Percentiles rank a stretch among this genome's conserved stretches.
phyloP scores from a whole-genome alignment of 2,329 filamentous ascomycete genomes.

The Aureobasidium lini region DNA sequence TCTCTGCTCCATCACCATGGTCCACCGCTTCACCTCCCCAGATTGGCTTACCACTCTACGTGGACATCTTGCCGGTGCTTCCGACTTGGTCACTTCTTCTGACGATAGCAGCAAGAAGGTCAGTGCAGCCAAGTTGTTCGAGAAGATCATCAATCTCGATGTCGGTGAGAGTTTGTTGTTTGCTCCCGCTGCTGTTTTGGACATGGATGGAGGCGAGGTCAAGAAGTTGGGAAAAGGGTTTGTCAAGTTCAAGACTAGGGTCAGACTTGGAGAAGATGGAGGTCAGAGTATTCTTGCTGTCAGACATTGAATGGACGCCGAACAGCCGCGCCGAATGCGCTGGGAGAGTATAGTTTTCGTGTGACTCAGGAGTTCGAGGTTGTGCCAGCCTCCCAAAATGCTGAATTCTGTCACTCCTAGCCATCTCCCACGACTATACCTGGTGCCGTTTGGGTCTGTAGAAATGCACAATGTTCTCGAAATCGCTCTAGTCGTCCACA shows the following conservation, averaged over 20 bases:
- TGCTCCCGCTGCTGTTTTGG: constrained; percentile 23
- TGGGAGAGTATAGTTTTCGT: too few relatives aligned
- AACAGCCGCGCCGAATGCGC: too few relatives aligned
- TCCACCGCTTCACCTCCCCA: constrained; percentile 64
- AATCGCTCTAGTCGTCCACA: too few relatives aligned
- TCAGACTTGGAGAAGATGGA: constrained; percentile 22
- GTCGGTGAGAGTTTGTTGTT: constrained; percentile 29
- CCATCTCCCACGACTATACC: too few relatives aligned
- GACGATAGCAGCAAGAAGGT: neutral
- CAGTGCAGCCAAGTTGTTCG: constrained; percentile 21
- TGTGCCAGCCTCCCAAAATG: too few relatives aligned
- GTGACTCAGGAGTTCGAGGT: too few relatives aligned
- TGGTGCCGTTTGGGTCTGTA: too few relatives aligned
- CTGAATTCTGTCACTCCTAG: too few relatives aligned
- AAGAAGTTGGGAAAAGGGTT: constrained; percentile 20
- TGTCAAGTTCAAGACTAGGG: constrained; percentile 24
- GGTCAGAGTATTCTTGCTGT: constrained; percentile 24
- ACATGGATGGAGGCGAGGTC: constrained; percentile 16
- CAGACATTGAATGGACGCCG: neutral
- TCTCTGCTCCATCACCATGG: constrained; percentile 62
- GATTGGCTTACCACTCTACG: constrained; percentile 49
- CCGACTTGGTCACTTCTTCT: constrained; percentile 11
- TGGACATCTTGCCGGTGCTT: constrained; percentile 41
- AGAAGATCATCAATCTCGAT: constrained; percentile 23
- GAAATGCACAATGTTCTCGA: too few relatives aligned